Evolutionary conservation across 1,284 basidiomycete genomes (phyloP).

Genomic region (Crucibulum parvulum): DNA sequence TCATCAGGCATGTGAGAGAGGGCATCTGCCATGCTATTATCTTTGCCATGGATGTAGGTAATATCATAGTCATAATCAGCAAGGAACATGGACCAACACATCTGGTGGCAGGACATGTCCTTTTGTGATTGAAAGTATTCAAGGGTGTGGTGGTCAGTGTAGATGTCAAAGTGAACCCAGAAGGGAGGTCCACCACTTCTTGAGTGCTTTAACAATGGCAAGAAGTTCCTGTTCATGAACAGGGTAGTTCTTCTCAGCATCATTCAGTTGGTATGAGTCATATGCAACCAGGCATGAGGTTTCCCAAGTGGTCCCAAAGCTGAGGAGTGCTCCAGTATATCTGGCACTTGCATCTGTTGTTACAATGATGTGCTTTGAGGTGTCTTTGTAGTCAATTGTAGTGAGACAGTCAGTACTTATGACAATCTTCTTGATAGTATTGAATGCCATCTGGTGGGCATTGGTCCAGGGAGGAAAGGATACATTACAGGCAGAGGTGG

Average conservation of each 20-base stretch:
- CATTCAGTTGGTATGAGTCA: conserved; percentile 33
- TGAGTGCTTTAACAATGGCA: conserved; percentile 37
- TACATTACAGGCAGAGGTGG: conserved; percentile 26
- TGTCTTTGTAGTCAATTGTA: conserved; percentile 36
- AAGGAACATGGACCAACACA: conserved; percentile 43
- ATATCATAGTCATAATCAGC: conserved; percentile 43
- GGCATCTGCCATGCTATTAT: conserved; percentile 42
- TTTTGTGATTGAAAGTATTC: conserved; percentile 38
- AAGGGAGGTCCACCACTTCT: conserved; percentile 40
- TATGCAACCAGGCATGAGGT: conserved; percentile 37
- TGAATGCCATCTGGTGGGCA: conserved; percentile 39
- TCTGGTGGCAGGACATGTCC: conserved; percentile 39
- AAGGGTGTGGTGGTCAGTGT: conserved; percentile 47
- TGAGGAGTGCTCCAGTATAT: conserved; percentile 37
- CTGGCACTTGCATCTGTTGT: conserved; percentile 41
- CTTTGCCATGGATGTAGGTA: conserved; percentile 39
- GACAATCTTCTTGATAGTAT: conserved; percentile 42
- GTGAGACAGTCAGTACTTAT: conserved; percentile 29
- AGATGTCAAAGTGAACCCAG: conserved; percentile 35
- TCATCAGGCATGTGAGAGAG: conserved; percentile 34
- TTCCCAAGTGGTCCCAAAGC: conserved; percentile 34
- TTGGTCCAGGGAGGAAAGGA: conserved; percentile 36
- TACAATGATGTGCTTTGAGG: conserved; percentile 40
- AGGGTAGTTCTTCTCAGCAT: conserved; percentile 41
- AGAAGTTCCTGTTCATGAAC: conserved; percentile 45